Evolutionary conservation across 2,329 filamentous ascomycete genomes (phyloP), one percentile per base, ranked within the genome.

Genomic region (Clonostachys rhizophaga): DNA sequence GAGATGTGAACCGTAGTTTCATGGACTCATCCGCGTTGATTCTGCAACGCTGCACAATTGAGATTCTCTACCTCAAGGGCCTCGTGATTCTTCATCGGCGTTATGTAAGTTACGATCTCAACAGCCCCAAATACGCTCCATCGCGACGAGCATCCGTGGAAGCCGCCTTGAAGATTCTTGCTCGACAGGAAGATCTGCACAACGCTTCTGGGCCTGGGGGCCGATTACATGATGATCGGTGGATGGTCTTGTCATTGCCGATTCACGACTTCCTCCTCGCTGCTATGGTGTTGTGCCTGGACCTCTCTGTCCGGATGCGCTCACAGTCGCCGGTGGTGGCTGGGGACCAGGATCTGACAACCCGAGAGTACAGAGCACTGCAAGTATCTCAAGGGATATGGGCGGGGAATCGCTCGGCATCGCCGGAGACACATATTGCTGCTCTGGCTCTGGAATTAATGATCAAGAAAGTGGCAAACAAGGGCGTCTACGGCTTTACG

Each of bases 1-100:
- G 63, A 18, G 66, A 74, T 2, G 60, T 79, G 13, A 69, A 71
- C 3, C 66, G 76, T 45, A 71, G 69, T 43, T 60, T 79, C 24
- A 70, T 70, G 16, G 77, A 80, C 44, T 60, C 71, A 3, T 68
- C 75, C 2, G 44, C 50, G n/a, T 54, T 64, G 12, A 53, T 81
- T 12, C 70, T 80, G 24, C 77, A 81, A 53, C 68, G 77, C 6
- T 78, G 77, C 46, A 76, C 75, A 2, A 58, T 82, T 6, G 69
- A 68, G 5, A 62, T 75, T 6, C 58, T 82, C 24, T 79, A 76
- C 53, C 71, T 79, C 48, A 82, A 81, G 58, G 68, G 68, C 51
- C 70, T 75, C 6, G 79, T 76, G 51, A 73, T 83, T 20, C 63
- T 81, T 24, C 78, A 81, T 54, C 68, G 78, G 6, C 70, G 73